phyloP scores from a whole-genome alignment of 2,329 filamentous ascomycete genomes.

The Pezicula rhizophila region DNA sequence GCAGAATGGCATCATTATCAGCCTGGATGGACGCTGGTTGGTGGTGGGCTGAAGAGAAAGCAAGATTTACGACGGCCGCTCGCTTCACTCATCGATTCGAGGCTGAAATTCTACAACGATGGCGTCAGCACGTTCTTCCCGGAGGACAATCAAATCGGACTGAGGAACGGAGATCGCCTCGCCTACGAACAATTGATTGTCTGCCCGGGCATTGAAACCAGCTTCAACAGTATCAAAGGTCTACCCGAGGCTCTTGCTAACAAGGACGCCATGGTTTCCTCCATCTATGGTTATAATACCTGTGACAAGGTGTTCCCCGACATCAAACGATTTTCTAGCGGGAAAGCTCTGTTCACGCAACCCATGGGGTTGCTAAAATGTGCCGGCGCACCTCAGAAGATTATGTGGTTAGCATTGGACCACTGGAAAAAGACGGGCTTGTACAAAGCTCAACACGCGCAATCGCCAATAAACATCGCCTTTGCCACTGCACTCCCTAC shows the following conservation, averaged over 20 bases:
- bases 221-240: constrained; percentile 46
- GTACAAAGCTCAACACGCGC: constrained; percentile 36
- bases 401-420: constrained; percentile 56
- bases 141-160: constrained; percentile 48
- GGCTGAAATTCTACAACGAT: constrained; percentile 54
- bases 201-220: constrained; percentile 48
- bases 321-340: constrained; percentile 41
- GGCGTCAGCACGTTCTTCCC: constrained; percentile 46
- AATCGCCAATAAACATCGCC: constrained; percentile 42
- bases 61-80: constrained; percentile 49
- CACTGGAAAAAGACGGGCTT: constrained; percentile 49
- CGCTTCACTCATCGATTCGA: constrained; percentile 47
- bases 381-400: constrained; percentile 55
- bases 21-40: constrained; percentile 64
- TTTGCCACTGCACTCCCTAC: constrained; percentile 49
- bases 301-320: constrained; percentile 46
- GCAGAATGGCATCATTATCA: constrained; percentile 61
- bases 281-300: constrained; percentile 51
- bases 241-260: constrained; percentile 49
- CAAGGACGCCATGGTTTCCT: constrained; percentile 41
- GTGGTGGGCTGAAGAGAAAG: constrained; percentile 58
- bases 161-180: constrained; percentile 49
- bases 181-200: constrained; percentile 61
- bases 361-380: constrained; percentile 54
- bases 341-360: constrained; percentile 53